phyloP scores from a whole-genome alignment of 208 protist genomes.

The Leishmania amazonensis region DNA sequence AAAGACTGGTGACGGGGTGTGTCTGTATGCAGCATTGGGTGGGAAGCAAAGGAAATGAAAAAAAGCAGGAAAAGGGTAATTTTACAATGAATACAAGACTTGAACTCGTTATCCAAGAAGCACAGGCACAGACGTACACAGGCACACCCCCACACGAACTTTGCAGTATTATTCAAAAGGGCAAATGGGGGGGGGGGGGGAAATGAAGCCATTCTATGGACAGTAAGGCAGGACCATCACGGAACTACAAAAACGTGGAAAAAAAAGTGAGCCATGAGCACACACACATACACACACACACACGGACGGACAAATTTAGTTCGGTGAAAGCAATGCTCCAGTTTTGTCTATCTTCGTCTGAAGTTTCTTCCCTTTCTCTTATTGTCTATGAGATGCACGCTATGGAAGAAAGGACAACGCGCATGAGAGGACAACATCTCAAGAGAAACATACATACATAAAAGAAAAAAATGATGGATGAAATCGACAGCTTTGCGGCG shows the following conservation, averaged over 20 bases:
- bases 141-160: not conserved
- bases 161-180: conserved; percentile 3
- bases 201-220: conserved; percentile 11
- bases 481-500: not conserved
- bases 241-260: not conserved
- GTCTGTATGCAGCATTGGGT: conserved; percentile 2
- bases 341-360: not conserved
- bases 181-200: not conserved
- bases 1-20: conserved; percentile 9
- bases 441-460: not conserved
- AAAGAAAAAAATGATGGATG: not conserved
- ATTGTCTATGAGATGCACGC: conserved; percentile 4
- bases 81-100: not conserved
- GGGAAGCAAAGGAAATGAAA: conserved; percentile 8
- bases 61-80: conserved; percentile 20
- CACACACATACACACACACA: not conserved
- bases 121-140: not conserved
- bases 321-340: conserved; percentile 1
- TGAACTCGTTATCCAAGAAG: not conserved
- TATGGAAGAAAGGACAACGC: not conserved
- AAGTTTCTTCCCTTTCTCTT: not conserved
- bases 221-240: not conserved
- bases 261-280: not conserved
- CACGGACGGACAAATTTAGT: not conserved
- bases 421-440: not conserved